Conservation (phyloP, 2,329 filamentous ascomycete genomes). For the Aureobasidium sp. region DNA sequence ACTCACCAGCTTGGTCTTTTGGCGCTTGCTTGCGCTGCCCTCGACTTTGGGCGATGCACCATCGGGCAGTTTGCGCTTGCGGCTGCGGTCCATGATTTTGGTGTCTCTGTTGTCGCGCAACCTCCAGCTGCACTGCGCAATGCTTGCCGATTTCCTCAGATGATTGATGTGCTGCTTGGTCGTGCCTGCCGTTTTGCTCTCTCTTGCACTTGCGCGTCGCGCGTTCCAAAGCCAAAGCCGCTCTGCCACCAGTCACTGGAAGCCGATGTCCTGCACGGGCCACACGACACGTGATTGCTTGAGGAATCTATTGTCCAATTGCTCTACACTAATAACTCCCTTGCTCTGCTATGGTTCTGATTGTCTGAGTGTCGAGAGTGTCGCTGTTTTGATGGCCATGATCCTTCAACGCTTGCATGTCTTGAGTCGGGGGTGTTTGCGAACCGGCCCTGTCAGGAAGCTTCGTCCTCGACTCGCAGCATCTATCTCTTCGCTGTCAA, state of each 20-base stretch:
- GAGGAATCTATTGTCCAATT: neutral
- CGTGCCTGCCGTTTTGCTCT: neutral
- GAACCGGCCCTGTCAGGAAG: neutral
- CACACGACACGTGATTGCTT: neutral
- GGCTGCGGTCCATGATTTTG: slow-evolving; percentile 16
- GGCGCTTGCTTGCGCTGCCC: slow-evolving; percentile 14
- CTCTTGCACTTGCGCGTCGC: slow-evolving; percentile 3
- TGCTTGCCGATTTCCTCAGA: neutral
- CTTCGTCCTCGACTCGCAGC: neutral
- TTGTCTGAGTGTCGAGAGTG: neutral
- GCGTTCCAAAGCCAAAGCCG: neutral
- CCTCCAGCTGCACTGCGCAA: neutral
- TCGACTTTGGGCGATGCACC: slow-evolving; percentile 12
- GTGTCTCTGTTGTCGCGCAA: neutral
- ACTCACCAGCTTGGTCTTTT: slow-evolving; percentile 16
- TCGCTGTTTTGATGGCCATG: neutral
- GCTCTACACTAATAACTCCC: neutral
- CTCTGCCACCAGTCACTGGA: neutral
- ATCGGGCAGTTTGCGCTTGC: slow-evolving; percentile 16
- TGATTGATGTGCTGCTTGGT: neutral
- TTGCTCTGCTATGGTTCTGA: too few species aligned
- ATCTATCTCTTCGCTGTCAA: neutral
- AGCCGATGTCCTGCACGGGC: neutral
- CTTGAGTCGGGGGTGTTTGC: neutral
- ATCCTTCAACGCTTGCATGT: neutral